These are phyloP conservation scores for Amanita phalloides DNA, from an alignment of 768 basidiomycete species.

Conservation along the genomic window DNA sequence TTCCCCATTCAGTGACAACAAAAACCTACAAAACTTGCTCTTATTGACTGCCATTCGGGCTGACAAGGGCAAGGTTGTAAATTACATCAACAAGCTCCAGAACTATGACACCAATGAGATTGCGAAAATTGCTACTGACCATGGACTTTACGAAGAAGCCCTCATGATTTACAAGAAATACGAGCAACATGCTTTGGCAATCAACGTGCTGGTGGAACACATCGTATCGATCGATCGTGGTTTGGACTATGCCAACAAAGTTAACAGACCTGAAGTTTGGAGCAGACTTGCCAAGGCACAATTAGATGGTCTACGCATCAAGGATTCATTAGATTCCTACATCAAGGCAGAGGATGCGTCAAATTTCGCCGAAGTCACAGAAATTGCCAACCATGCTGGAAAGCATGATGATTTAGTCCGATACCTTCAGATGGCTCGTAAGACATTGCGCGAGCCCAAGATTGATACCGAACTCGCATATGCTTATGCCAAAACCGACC, in stretches of 20 bases:
- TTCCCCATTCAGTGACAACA: slow-evolving; percentile 96
- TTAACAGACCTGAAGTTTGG: slow-evolving; percentile 96
- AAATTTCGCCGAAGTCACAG: slow-evolving; percentile 92
- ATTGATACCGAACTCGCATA: slow-evolving; percentile 98
- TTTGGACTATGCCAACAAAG: slow-evolving; percentile 90
- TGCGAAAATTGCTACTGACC: slow-evolving; percentile 92
- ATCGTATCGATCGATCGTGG: slow-evolving; percentile 97
- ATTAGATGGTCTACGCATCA: slow-evolving; percentile 94
- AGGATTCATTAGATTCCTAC: slow-evolving; percentile 97
- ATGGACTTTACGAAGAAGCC: slow-evolving; percentile 92
- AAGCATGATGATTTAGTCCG: slow-evolving; percentile 90
- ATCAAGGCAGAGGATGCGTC: slow-evolving; percentile 94
- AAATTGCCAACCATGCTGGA: slow-evolving; percentile 93
- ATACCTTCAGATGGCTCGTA: slow-evolving; percentile 98
- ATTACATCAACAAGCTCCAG: slow-evolving; percentile 94
- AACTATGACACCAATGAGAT: slow-evolving; percentile 94
- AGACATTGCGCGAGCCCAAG: slow-evolving; percentile 90
- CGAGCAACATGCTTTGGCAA: slow-evolving; percentile 89
- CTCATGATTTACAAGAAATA: slow-evolving; percentile 97
- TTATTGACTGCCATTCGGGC: slow-evolving; percentile 93
- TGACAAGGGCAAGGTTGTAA: slow-evolving; percentile 97
- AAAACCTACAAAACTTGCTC: slow-evolving; percentile 90
- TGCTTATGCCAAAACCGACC: slow-evolving; percentile 93
- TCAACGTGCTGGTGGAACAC: slow-evolving; percentile 96
- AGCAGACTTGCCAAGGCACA: slow-evolving; percentile 97